Evolutionary conservation across 371 early-diverging fungal genomes (phyloP), one percentile per base, ranked within the genome.

Genomic region (Polyrhizophydium stewartii): DNA sequence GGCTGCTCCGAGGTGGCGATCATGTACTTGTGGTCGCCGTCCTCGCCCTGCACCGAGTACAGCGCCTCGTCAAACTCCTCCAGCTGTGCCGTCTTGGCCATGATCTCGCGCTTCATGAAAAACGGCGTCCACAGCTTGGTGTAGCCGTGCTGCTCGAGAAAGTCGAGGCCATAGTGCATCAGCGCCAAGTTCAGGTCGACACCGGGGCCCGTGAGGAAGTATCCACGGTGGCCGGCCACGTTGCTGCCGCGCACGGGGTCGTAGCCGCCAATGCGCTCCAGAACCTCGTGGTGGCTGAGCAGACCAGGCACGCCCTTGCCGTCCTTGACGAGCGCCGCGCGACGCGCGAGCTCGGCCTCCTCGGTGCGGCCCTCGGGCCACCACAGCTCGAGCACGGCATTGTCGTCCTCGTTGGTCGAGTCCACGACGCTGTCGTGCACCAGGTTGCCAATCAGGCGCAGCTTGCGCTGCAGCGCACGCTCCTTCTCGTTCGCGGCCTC

Each of bases 1-100:
- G 99, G 99, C 82, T 99, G 99, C 77, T 99, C 99, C 25, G 94
- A 92, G 50, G 99, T 99, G 51, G 99, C 99, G 71, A 99, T 99
- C 65, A 99, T 79, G 79, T 99, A 99, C 78, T 92, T 91, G 67
- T 97, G 95, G 60, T 94, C 93, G 67, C 87, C 92, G 49, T 92
- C 94, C 43, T 89, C 91, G 5, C 68, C 76, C 33, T 59, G 64
- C 59, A 89, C 91, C 77, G 95, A 98, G 88, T 99, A 99, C 51
- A 99, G 84, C 71, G 98, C 98, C 71, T 99, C 99, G 70, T 99
- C 99, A 75, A 98, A 99, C 77, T 99, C 93, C 62, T 89, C 88
- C 57, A 99, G 85, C 78, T 99, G 99, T 13, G 99, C 98, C 31
- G 99, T 99, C 85, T 91, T 92, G 50, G 93, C 92, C 99, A 99